Evolutionary conservation across 2,329 filamentous ascomycete genomes (phyloP), one percentile per base, ranked within the genome.

Genomic region (Aureobasidium zeae): DNA sequence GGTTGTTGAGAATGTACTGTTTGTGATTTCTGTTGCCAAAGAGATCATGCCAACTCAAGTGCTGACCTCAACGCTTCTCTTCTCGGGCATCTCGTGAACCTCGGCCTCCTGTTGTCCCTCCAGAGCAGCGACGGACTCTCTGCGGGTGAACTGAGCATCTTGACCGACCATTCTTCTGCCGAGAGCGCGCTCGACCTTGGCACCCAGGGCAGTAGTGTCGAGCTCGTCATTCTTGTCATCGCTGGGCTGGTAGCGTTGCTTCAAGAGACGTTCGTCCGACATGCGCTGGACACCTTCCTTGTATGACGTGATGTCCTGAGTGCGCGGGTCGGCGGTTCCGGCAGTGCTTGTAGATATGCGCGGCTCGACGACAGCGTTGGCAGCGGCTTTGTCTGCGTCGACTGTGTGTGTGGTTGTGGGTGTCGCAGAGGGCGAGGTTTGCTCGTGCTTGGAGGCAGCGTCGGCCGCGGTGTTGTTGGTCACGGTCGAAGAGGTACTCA

Each of bases 161-260:
- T 95, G 88, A 53, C 83, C 69, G 20, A 77, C 82, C 87, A 94
- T 91, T 57, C 88, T 77, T 52, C 87, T 75, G 53, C 82, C 82
- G 44, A 95, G 76, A 16, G 88, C 87, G 48, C 88, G 79, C 62
- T 94, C 87, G 29, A 94, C 76, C 68, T 94, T 94, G 48, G 87
- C 87, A 35, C 87, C 84, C 41, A 94, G 75, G 26, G 87, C 87
- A 47, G 94, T 74, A 68, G 93, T 93, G 69, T 79, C 81, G 64
- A 94, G 71, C 60, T 83, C 81, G 56, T 86, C 83, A 15, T 74
- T 77, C 72, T 94, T 93, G 64, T 89, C 79, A 50, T 82, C 77
- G 60, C 72, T 83, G 51, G 88, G 77, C 45, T 78, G 72, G 58
- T 88, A 88, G 54, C 88, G 82, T 69, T 95, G 88, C 56, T 82